Base-by-base conservation (phyloP, 202 grass and related monocot species). In the Alloteropsis angusta region DNA sequence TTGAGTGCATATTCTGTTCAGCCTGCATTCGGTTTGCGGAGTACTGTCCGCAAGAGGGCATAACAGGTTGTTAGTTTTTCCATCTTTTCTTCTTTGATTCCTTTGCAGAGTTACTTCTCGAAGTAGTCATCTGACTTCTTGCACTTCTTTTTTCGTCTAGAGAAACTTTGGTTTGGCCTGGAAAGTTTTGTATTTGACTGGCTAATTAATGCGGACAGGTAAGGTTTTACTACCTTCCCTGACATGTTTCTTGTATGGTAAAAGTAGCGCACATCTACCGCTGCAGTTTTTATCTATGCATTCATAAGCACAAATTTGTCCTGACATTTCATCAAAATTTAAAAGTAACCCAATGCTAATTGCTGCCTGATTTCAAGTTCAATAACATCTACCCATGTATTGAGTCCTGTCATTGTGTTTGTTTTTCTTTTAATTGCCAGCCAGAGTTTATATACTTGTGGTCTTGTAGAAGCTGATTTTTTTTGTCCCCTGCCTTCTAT, bases 161-260 rank as follows among this genome's bases (percentile, higher is more conserved):
- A 99, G 86, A 99, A 88, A 82, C 84, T 95, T 65, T 98, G 96
- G 96, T 81, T 72, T 78, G 96, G 92, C 62, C 79, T 98, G 77
- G 96, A 98, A 82, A 82, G 68, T 90, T 98, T 98, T 11, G 92
- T 92, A 73, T 98, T 95, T 71, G 96, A 98, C 75, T 98, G 95
- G 95, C 80, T 98, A 85, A 98, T 98, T 71, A 98, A 98, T 60
- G 95, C 92, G 59, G 95, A 98, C 81, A 98, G 92, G 95, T 94
- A 76, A 90, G 85, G 34, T 49, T 77, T 81, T 50, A 62, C 55
- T 80, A 35, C 44, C 28, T 75, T 71, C 14, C 7, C 28, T 14
- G 76, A 71, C 43, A 13, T 39, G 28, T 84, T 56, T 71, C 26
- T 62, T 25, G 9, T 70, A 64, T 48, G 21, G 26, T 80, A 75